phyloP scores from a whole-genome alignment of 2,329 filamentous ascomycete genomes.

The Parastagonospora avenae region DNA sequence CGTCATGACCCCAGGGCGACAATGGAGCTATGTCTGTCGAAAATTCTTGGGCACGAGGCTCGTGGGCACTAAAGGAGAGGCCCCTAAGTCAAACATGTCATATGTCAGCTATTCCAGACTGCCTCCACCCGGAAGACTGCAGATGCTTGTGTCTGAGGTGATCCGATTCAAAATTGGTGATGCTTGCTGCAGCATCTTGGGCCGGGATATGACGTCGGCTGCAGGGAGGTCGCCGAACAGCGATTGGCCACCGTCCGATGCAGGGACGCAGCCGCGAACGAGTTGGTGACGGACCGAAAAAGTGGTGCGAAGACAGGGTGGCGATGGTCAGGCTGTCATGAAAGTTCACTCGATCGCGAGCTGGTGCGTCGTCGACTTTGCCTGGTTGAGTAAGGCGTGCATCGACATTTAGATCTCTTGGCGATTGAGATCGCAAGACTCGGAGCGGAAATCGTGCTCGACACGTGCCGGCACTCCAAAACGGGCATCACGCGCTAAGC shows the following conservation, averaged over 20 bases:
- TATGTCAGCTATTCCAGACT: conserved; percentile 30
- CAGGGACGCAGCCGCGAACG: conserved; percentile 25
- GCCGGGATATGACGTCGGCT: conserved; percentile 26
- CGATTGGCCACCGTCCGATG: conserved; percentile 23
- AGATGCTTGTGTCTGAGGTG: conserved; percentile 32
- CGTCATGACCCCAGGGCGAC: conserved; percentile 30
- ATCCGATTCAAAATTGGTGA: conserved; percentile 31
- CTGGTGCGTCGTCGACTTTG: conserved; percentile 14
- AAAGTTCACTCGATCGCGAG: conserved; percentile 34
- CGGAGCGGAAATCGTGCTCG: conserved; percentile 22
- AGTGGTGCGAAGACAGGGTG: conserved; percentile 8
- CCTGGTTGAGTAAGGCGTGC: conserved; percentile 15
- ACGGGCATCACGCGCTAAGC: background rate
- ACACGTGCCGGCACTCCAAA: conserved; percentile 7
- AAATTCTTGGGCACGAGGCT: conserved; percentile 27
- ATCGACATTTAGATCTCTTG: conserved; percentile 19
- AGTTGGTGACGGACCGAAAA: conserved; percentile 29
- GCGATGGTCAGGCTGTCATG: conserved; percentile 37
- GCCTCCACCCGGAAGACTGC: conserved; percentile 21
- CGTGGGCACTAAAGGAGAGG: conserved; percentile 24
- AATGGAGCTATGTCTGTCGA: conserved; percentile 22
- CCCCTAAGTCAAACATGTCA: conserved; percentile 25
- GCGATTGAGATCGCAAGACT: conserved; percentile 22
- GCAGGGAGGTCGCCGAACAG: conserved; percentile 10
- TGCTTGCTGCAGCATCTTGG: conserved; percentile 26